Conservation (phyloP, 106 monocot species). For the Acanthochlamys bracteata region DNA sequence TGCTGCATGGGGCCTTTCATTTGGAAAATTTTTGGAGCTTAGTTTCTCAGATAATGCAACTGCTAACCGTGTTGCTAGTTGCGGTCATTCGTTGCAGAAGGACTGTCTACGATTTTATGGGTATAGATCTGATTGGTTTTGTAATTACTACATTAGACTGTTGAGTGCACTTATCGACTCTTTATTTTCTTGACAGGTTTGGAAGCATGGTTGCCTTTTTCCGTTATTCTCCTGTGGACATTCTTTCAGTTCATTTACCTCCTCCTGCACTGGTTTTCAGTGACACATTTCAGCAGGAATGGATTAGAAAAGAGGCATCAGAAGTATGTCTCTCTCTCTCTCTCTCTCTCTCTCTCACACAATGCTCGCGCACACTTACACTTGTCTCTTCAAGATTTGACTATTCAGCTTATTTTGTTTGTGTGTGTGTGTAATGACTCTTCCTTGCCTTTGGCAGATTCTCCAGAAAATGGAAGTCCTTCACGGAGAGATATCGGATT, state of each 20-base stretch:
- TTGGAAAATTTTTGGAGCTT: constrained; percentile 98
- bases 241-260: constrained; percentile 72
- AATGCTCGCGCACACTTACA: too few relatives aligned
- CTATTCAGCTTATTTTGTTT: constrained; percentile 1
- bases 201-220: constrained; percentile 89
- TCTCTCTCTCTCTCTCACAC: too few relatives aligned
- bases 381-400: not conserved
- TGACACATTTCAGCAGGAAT: constrained; percentile 36
- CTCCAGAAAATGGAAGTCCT: constrained; percentile 33
- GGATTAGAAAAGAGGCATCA: constrained; percentile 43
- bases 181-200: constrained; percentile 34
- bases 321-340: too few relatives aligned
- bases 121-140: constrained; percentile 20
- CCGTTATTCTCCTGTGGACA: constrained; percentile 72
- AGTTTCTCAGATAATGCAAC: constrained; percentile 81
- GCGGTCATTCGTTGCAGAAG: constrained; percentile 91
- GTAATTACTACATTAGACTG: not conserved
- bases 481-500: constrained; percentile 44
- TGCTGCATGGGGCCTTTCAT: constrained; percentile 91
- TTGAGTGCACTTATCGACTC: not conserved
- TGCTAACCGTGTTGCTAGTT: constrained; percentile 81
- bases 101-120: constrained; percentile 94
- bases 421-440: not conserved
- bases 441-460: constrained; percentile 30
- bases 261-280: constrained; percentile 57